Conservation (phyloP, 2,329 filamentous ascomycete genomes). For the Pseudogymnoascus destructans region DNA sequence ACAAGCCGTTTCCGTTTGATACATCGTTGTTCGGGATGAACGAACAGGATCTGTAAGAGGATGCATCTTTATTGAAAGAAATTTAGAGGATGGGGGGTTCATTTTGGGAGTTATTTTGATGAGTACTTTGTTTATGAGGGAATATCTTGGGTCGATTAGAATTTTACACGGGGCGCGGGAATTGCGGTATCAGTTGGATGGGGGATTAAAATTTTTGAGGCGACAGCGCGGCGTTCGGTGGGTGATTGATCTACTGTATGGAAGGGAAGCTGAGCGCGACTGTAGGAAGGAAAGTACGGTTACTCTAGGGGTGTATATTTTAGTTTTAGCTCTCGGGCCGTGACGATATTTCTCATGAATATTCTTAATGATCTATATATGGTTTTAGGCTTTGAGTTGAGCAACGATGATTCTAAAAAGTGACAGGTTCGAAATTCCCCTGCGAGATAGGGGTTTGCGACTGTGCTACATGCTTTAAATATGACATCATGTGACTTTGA, state of each 20-base stretch:
- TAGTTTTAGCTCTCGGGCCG: neutral
- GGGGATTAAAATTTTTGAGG: neutral
- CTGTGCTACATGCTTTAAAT: neutral
- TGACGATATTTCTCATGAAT: constrained; percentile 6
- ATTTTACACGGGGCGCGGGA: constrained; percentile 11
- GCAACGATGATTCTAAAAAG: neutral
- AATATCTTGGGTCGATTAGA: constrained; percentile 12
- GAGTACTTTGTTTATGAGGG: constrained; percentile 10
- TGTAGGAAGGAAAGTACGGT: neutral
- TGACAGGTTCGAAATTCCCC: neutral
- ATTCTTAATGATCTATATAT: constrained; percentile 7
- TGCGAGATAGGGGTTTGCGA: neutral
- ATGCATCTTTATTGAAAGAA: constrained; percentile 16
- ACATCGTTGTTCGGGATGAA: constrained; percentile 33
- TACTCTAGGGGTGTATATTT: neutral
- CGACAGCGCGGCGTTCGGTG: neutral
- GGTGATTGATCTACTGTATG: constrained; percentile 6
- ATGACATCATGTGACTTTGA: constrained; percentile 2
- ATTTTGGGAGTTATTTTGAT: constrained; percentile 13
- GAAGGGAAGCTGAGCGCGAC: neutral
- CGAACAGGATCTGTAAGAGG: constrained; percentile 13
- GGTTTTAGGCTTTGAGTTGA: neutral
- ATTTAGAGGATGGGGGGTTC: constrained; percentile 8
- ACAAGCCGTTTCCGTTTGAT: constrained; percentile 41
- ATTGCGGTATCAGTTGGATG: neutral